Conservation (phyloP, 768 basidiomycete species). For the Serendipita sp. region DNA sequence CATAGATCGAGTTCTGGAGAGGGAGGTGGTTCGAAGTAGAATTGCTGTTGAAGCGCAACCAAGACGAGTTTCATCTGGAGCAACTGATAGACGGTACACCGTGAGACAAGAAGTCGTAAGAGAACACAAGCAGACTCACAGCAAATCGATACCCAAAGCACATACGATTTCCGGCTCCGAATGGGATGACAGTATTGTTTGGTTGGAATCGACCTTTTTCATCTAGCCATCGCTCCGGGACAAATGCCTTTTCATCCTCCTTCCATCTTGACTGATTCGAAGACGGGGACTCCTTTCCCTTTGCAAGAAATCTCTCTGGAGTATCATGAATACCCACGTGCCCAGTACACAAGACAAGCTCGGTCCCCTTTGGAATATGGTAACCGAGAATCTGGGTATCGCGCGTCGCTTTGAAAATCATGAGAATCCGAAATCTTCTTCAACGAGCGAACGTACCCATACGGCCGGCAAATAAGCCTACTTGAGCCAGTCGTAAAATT, state of each 20-base stretch:
- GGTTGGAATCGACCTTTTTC: background rate
- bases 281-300: background rate
- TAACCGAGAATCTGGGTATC: background rate
- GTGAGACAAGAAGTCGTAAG: background rate
- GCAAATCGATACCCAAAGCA: conserved; percentile 4
- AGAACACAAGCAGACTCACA: background rate
- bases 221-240: background rate
- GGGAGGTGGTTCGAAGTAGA: background rate
- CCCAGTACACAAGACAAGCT: background rate
- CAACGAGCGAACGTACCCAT: background rate
- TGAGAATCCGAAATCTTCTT: background rate
- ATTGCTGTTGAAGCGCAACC: background rate
- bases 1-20: background rate
- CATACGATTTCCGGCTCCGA: background rate
- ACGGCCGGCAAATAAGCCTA: background rate
- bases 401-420: background rate
- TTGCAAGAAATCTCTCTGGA: background rate
- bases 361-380: background rate
- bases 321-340: background rate
- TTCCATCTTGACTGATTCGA: background rate
- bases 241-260: background rate
- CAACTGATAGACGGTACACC: background rate
- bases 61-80: background rate
- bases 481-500: background rate
- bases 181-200: background rate